Evolutionary conservation across 176 grass and related monocot species (phyloP), one percentile per base, ranked within the genome.

Genomic region (Miscanthus lutarioriparius): DNA sequence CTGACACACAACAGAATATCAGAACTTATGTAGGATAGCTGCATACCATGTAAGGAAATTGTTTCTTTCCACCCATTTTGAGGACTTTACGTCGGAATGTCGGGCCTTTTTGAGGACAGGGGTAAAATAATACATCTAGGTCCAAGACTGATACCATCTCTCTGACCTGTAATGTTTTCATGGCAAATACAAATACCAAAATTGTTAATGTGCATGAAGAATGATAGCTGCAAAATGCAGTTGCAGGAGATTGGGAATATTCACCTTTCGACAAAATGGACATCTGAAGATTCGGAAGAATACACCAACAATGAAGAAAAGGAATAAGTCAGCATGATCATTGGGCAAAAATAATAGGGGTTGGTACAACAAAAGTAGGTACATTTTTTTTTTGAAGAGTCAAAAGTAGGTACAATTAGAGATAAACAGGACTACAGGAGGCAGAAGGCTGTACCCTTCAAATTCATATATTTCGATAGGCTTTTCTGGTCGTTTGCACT

Each of bases 381-480:
- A 12, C 5, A 37, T 4, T 35, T 17, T 54, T 37, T 37, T 37
- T 6, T 37, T 37, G 36, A 7, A 5, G 5, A 37, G 36, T 7
- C 13, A 20, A 33, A 66, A 8, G 17, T 12, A 32, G 10, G 40
- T 23, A 23, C 3, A 61, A 16, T 20, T 40, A 62, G n/a, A 28
- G 8, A 54, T 39, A 39, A n/a, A 51, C 48, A 51, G 47, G 47
- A 11, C 12, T 47, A 25, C 13, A 23, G 8, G 43, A 26, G 69
- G 6, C 22, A 75, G 9, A 49, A 74, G 6, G 44, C 9, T 20
- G 9, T 86, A 98, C 93, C 96, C 87, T 86, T 98, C 93, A 86
- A 98, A 98, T 74, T 98, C 96, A 74, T 98, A 95, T 75, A 98
- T 93, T 84, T 98, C 96, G 10, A 98, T 90, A 43, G 96, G 93